Base-by-base conservation (phyloP, 225 moss, liverwort and hornwort species). In the Lunularia cruciata region DNA sequence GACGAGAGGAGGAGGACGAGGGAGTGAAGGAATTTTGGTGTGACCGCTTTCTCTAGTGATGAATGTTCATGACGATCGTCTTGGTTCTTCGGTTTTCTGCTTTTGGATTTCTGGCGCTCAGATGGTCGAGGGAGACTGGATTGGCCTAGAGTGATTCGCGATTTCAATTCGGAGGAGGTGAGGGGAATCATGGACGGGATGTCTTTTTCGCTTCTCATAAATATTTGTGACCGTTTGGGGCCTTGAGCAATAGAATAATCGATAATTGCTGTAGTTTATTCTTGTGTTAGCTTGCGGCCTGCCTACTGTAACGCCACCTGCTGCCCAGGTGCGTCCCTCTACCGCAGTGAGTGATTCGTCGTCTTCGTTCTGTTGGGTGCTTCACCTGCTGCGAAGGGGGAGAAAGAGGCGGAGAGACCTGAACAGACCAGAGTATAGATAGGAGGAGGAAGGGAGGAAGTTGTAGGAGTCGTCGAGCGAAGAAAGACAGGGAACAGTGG, bases 191-290 rank as follows among this genome's bases (percentile, higher is more conserved):
- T 22, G 5, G 43, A 43, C 16, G 43, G 43, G 13, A 28, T 14
- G 55, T 57, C 56, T 33, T 31, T 15, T 31, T 5, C 9, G 56
- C 31, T 16, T 3, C 31, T 57, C 56, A 33, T 57, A 57, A 57
- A 57, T 57, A 32, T 33, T 57, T 18, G 30, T 32, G 56, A 57
- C 56, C 56, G 56, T 57, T 57, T 57, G 56, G 32, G 33, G 56
- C 43, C 1, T 11, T 16, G 43, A 6, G 52, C 8, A 52, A 57
- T 10, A 7, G 15, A 57, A 28, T 31, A 31, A 11, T 56, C 16
- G 13, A 56, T 6, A 31, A 4, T 15, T 57, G 15, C 18, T 3
- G 13, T 56, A 31, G 31, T 55, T 55, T 55, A 28, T 20, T 55
- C 55, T 13, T 31, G 0, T 27, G 28, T 27, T 55, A 55, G 55